These are phyloP conservation scores for Arabis alpina DNA, from an alignment of 345 rosid species.

Conservation along the genomic window DNA sequence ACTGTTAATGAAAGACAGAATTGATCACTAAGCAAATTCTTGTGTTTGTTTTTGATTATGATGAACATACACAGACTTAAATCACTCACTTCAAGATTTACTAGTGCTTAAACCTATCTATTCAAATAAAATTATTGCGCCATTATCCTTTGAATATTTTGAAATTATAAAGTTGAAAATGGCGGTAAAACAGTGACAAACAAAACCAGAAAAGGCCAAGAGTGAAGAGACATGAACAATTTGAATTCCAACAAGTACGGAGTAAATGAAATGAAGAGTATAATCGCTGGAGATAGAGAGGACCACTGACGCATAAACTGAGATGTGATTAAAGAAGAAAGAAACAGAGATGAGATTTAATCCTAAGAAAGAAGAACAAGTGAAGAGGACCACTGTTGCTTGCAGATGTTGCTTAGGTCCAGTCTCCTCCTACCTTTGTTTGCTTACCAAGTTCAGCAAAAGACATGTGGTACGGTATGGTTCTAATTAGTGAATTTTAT, in stretches of 20 bases:
- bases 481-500: constrained; percentile 16
- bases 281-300: constrained; percentile 32
- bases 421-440: constrained; percentile 3
- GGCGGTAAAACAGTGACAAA: constrained; percentile 31
- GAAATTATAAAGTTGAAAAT: constrained; percentile 35
- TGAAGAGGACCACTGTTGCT: constrained; percentile 38
- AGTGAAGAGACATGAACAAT: constrained; percentile 23
- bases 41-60: constrained; percentile 25
- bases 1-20: constrained; percentile 8
- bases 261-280: not conserved
- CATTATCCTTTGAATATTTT: constrained; percentile 29
- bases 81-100: constrained; percentile 1
- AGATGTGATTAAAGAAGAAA: constrained; percentile 31
- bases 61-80: constrained; percentile 21
- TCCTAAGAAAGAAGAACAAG: constrained; percentile 1
- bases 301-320: constrained; percentile 43
- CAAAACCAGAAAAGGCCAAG: constrained; percentile 29
- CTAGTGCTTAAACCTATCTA: too few relatives aligned
- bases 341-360: constrained; percentile 16
- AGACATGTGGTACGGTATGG: constrained; percentile 22
- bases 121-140: too few relatives aligned
- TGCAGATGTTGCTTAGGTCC: not conserved
- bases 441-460: constrained; percentile 26
- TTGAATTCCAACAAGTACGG: constrained; percentile 31
- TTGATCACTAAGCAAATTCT: constrained; percentile 20